Base-by-base conservation (phyloP, 257 asterid genomes). In the Fraxinus excelsior region DNA sequence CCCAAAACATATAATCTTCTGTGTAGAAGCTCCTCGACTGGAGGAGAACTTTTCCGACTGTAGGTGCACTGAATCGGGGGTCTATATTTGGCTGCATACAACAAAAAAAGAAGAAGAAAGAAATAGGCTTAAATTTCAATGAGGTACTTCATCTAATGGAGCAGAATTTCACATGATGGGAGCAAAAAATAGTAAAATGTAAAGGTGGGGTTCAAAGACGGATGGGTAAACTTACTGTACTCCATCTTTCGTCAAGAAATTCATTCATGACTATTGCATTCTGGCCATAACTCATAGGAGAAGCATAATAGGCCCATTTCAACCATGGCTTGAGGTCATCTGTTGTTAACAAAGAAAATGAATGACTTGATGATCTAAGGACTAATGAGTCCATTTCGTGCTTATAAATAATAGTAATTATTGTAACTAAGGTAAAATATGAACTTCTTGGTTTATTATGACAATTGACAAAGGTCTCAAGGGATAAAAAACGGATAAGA, bases 221-320 rank as follows among this genome's bases (percentile, higher is more conserved):
- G 9, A 35, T 7, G 40, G 7, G 9, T 35, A 35, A 35, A 86
- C 87, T 82, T 71, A 88, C 92, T 16, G 82, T 18, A 77, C 86
- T 79, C 92, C 90, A 88, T 88, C 90, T 81, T 23, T 82, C 1
- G 73, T 86, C 87, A 29, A 88, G 92, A 82, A 88, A 84, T 60
- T 88, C 92, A n/a, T 82, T 82, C 76, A 86, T 84, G 49, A 71
- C 80, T 19, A 86, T 76, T 23, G 90, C 92, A 74, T 86, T 88
- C 29, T 88, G 92, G 46, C 87, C 92, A 38, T 86, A 88, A 78
- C 84, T 86, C 90, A 86, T 79, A 2, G 92, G 92, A 78, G 90
- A 88, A 75, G 83, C 1, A 65, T 88, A 88, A 67, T 80, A 74
- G 18, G 87, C 90, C 90, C 92, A 88, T 76, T 65, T 79, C 73